phyloP scores from a whole-genome alignment of 139 green algal species.

The Coelastrella sp. region DNA sequence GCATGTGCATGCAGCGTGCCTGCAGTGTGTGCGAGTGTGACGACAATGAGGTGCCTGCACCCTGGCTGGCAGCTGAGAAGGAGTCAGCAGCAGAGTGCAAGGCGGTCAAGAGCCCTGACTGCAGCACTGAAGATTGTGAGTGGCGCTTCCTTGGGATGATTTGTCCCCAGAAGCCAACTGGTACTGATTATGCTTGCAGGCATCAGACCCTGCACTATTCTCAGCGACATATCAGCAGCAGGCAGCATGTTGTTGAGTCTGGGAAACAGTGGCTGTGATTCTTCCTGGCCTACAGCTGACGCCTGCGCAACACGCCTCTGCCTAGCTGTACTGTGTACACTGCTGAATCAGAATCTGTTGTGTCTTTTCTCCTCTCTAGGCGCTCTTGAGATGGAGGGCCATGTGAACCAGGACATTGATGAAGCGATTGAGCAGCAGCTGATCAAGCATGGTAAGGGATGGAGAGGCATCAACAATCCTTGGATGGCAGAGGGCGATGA shows the following conservation, averaged over 20 bases:
- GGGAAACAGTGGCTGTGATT: background rate
- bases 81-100: constrained; percentile 21
- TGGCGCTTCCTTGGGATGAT: background rate
- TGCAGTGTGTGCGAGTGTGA: constrained; percentile 93
- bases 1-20: constrained; percentile 86
- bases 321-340: no score
- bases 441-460: constrained; percentile 59
- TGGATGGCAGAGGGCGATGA: constrained; percentile 92
- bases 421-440: constrained; percentile 53
- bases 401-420: constrained; percentile 65
- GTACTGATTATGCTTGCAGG: background rate
- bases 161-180: background rate
- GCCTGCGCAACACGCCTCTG: no score
- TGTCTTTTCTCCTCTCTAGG: constrained; percentile 1
- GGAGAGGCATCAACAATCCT: constrained; percentile 91
- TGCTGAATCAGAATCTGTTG: background rate
- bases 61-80: constrained; percentile 76
- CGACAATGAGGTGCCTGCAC: constrained; percentile 80
- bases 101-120: constrained; percentile 13
- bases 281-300: background rate
- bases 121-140: constrained; percentile 38
- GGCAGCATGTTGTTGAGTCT: background rate
- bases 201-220: no score
- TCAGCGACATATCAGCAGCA: background rate
- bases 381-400: constrained; percentile 55